phyloP scores from a whole-genome alignment of 192 early-diverging fungal genomes.

The Coemansia guatemalensis region DNA sequence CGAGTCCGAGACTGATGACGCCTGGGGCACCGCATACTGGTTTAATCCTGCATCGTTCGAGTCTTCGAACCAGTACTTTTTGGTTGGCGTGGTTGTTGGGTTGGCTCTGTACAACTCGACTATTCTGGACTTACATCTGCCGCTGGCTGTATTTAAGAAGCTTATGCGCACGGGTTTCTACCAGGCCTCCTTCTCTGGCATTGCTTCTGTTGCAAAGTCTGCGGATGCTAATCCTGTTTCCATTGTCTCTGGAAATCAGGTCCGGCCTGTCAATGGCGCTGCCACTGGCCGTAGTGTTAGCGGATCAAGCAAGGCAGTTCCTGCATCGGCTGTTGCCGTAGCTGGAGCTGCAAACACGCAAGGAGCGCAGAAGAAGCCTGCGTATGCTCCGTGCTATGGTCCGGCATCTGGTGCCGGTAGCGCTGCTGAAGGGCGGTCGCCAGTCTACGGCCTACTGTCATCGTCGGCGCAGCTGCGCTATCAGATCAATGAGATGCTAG shows the following conservation, averaged over 20 bases:
- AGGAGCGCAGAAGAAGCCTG: conserved; percentile 4
- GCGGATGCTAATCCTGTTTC: conserved; percentile 10
- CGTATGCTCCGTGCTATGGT: conserved; percentile 14
- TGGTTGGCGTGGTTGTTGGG: conserved; percentile 91
- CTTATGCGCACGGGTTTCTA: conserved; percentile 57
- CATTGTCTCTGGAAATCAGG: conserved; percentile 24
- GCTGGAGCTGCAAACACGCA: background rate
- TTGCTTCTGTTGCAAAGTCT: conserved; percentile 11
- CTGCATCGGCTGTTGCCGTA: background rate
- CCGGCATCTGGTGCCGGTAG: conserved; percentile 5
- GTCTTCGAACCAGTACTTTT: conserved; percentile 77
- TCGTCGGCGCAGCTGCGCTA: conserved; percentile 42
- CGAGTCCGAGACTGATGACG: conserved; percentile 53
- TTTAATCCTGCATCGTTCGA: conserved; percentile 78
- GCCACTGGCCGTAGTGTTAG: background rate
- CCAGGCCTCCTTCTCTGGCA: conserved; percentile 13
- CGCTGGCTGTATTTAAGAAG: conserved; percentile 86
- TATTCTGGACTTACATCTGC: conserved; percentile 85
- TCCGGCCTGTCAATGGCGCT: background rate
- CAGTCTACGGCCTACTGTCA: conserved; percentile 38
- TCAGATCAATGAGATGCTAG: conserved; percentile 64
- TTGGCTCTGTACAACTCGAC: conserved; percentile 93
- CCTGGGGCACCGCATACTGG: conserved; percentile 57
- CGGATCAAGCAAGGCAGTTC: background rate
- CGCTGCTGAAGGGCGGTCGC: conserved; percentile 23